Base-by-base conservation (phyloP, 2,329 filamentous ascomycete genomes). In the Aspergillus ochraceus region DNA sequence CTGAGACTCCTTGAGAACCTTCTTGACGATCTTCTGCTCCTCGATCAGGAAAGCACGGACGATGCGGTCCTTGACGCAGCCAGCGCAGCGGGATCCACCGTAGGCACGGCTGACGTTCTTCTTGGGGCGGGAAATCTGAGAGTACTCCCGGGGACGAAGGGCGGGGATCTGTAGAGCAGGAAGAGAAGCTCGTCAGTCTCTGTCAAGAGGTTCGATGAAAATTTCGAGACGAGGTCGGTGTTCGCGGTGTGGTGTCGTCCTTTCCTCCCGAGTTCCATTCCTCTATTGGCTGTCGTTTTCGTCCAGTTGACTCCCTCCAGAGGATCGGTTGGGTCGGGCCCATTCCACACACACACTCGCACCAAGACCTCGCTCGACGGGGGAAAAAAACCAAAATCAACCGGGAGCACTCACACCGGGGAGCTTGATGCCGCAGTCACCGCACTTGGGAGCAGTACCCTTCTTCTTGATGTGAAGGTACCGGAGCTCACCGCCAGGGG, bases 11-110 rank as follows among this genome's bases (percentile, higher is more conserved):
- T 97, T 97, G 80, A 98, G 88, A 76, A 99, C 95, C 91, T 99
- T 99, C 92, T 99, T 99, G 83, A 99, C 95, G 76, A 99, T 98
- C 91, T 99, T 99, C 88, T 99, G 95, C 89, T 99, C 95, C 87
- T 99, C 96, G 71, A 99, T 98, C 81, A 99, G 85, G 90, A 99
- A 99, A 68, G 95, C 95, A 74, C 95, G 92, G 73, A 97, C 92
- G 73, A 99, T 91, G 74, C 95, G 90, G 86, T 99, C 95, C 82
- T 94, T 93, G 73, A 99, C 95, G 83, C 95, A 99, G 87, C 92
- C 95, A 79, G 90, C 92, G 86, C 95, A 99, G 88, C 95, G 91
- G 76, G 93, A 97, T 78, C 95, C 95, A 81, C 95, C 93, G 81
- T 99, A 99, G 77, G 95, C 93, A 76, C 95, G 92, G 86, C 95